These are phyloP conservation scores for Mycosphaerella sp. DNA, from an alignment of 2,329 filamentous ascomycete species.

Conservation along the genomic window DNA sequence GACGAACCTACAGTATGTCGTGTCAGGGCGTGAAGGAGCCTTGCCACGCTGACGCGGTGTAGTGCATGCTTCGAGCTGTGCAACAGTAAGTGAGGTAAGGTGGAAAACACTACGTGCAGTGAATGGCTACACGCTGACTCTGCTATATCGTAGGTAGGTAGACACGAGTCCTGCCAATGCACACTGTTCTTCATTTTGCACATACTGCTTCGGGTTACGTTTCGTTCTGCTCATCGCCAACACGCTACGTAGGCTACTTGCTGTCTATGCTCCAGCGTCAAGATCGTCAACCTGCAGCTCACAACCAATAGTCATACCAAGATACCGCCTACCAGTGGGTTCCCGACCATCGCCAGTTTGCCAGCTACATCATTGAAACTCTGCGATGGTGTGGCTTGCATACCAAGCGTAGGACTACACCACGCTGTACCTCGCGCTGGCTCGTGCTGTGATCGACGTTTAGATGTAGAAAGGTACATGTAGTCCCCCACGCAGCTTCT, in stretches of 20 bases:
- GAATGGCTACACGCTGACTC: background rate
- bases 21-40: background rate
- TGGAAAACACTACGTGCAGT: background rate
- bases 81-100: background rate
- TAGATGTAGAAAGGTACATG: conserved; percentile 1
- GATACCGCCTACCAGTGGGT: too few species aligned
- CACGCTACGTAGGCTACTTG: too few species aligned
- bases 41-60: background rate
- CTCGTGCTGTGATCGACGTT: conserved; percentile 8
- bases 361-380: background rate
- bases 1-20: too few species aligned
- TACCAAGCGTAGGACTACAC: conserved; percentile 6
- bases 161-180: background rate
- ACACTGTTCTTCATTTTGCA: background rate
- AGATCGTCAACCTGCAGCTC: conserved; percentile 8
- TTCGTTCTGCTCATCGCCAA: background rate
- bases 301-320: conserved; percentile 3
- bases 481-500: background rate
- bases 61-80: background rate
- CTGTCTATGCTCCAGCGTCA: background rate
- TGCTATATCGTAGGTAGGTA: background rate
- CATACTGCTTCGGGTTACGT: conserved; percentile 4
- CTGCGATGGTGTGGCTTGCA: conserved; percentile 3
- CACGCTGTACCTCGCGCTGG: conserved; percentile 2
- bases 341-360: too few species aligned